Evolutionary conservation across 257 asterid species (phyloP), one percentile per base, ranked within the genome.

Genomic region (Pogostemon cablin): DNA sequence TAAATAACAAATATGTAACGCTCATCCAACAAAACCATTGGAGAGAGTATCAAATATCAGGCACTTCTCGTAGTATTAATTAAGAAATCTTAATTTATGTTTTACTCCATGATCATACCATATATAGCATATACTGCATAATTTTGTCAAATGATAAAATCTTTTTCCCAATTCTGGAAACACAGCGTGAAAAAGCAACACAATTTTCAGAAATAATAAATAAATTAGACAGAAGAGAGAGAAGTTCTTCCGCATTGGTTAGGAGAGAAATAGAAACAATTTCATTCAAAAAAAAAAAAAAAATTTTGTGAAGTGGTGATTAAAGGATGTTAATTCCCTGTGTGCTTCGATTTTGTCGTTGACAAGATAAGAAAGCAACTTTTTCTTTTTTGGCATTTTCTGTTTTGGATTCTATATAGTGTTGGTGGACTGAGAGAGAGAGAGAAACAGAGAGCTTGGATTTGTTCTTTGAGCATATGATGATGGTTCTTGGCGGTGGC

Each of bases 381-480:
- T 77, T 68, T 3, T 5, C 43, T 2, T 38, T 74, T 34, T 60
- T 4, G 52, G 73, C 48, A 67, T 44, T 77, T 64, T 41, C 54
- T 9, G 57, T 44, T 65, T 61, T 11, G 64, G 55, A 35, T 62
- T 79, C 74, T 50, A 72, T 75, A 49, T 47, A 76, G 53, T 20
- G 25, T 20, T 20, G 7, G 63, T 5, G 17, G 10, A 6, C 3
- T 5, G 40, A 9, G 42, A 25, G 42, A 12, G 8, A 15, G 20
- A 70, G 56, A 54, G 87, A 71, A 70, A 67, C 55, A 62, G 76
- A 75, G 72, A 72, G 77, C 4, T 72, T 73, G 54, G 79, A 75
- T 42, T 62, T 64, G 49, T 79, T 78, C 75, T 83, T 86, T 74
- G 87, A 79, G 76, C 17, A 15, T 15, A 83, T 79, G 70, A 75